These are phyloP conservation scores for Nephromyces sp. DNA, from an alignment of 169 alveolate species.

Conservation along the genomic window DNA sequence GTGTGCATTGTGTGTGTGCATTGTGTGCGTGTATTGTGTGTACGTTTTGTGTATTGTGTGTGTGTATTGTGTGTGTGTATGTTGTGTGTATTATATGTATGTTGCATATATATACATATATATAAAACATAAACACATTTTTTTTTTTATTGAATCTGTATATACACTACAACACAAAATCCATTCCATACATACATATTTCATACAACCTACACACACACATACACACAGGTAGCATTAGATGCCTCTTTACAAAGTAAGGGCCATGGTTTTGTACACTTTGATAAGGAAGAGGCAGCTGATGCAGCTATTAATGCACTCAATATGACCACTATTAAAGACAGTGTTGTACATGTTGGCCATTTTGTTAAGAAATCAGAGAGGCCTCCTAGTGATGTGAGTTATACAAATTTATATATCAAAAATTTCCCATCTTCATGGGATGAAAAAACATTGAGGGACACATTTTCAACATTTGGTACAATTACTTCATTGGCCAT, in stretches of 20 bases:
- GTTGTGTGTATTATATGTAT: no score
- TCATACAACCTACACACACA: background rate
- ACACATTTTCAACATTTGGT: constrained; percentile 85
- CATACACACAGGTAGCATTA: constrained; percentile 18
- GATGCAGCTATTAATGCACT: constrained; percentile 79
- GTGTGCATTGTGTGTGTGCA: no score
- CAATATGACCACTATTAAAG: constrained; percentile 80
- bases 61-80: no score
- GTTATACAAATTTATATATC: constrained; percentile 77
- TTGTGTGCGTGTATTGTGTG: no score
- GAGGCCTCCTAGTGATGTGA: constrained; percentile 19
- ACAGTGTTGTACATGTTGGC: constrained; percentile 77
- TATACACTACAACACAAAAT: no score
- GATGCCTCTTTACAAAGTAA: constrained; percentile 48
- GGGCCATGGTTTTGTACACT: constrained; percentile 94
- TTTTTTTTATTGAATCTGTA: no score
- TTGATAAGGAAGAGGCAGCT: constrained; percentile 82
- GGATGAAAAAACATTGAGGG: constrained; percentile 64
- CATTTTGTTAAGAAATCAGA: constrained; percentile 73
- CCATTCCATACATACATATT: no score
- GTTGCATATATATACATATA: no score
- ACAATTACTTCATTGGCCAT: constrained; percentile 72
- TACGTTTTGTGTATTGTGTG: no score
- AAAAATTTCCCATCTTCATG: constrained; percentile 79
- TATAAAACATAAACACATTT: no score